These are phyloP conservation scores for Tympanopsis confertula DNA, from an alignment of 2,329 filamentous ascomycete species.

Conservation along the genomic window DNA sequence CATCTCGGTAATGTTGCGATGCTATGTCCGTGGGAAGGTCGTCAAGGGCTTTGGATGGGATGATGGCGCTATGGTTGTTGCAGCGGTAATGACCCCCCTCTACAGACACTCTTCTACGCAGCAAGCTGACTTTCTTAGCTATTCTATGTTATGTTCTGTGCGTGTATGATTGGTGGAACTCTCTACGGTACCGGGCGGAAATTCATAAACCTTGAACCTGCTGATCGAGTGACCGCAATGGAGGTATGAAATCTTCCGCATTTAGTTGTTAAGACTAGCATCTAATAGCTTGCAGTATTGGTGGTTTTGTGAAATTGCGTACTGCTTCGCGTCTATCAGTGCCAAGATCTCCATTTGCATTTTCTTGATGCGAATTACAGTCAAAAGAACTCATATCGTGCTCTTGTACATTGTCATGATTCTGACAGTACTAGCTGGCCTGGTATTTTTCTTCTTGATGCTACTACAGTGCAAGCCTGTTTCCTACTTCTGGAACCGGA, in stretches of 20 bases:
- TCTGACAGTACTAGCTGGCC: constrained; percentile 21
- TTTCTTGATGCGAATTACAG: constrained; percentile 27
- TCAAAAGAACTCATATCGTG: constrained; percentile 16
- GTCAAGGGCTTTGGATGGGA: constrained; percentile 23
- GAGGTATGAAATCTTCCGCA: too few relatives aligned
- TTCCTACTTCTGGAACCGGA: constrained; percentile 24
- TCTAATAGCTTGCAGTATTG: background rate
- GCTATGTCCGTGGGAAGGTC: constrained; percentile 24
- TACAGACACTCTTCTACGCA: constrained; percentile 5
- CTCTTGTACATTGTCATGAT: constrained; percentile 22
- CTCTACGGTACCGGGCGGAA: background rate
- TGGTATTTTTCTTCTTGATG: constrained; percentile 12
- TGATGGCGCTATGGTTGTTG: constrained; percentile 17
- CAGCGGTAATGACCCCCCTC: constrained; percentile 12
- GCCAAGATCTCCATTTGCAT: constrained; percentile 29
- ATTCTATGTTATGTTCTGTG: background rate
- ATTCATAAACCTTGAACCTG: background rate
- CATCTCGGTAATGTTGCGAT: constrained; percentile 20
- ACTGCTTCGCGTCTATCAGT: constrained; percentile 20
- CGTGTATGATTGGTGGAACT: background rate
- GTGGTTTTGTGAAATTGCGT: constrained; percentile 6
- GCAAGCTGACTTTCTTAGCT: background rate
- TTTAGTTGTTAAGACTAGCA: too few relatives aligned
- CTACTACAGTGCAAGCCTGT: constrained; percentile 1
- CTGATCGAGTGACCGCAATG: background rate